phyloP scores from a whole-genome alignment of 2,329 filamentous ascomycete genomes.

The Fusarium albosuccineum region DNA sequence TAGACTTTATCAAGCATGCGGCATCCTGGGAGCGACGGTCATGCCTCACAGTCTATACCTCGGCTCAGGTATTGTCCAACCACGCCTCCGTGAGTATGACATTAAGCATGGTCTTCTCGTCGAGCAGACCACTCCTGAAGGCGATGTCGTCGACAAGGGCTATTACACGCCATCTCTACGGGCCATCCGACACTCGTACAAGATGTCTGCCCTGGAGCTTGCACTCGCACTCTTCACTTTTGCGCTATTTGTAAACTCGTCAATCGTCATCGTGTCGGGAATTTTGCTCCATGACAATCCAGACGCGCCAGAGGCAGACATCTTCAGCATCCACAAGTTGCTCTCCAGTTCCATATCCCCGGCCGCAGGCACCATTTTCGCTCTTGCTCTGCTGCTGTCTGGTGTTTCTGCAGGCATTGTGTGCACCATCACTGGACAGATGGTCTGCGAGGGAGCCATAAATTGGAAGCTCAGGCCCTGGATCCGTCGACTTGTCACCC shows the following conservation, averaged over 20 bases:
- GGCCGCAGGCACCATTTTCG: conserved; percentile 86
- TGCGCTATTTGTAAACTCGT: conserved; percentile 85
- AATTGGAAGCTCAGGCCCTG: conserved; percentile 81
- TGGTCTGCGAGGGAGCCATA: conserved; percentile 87
- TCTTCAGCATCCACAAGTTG: conserved; percentile 85
- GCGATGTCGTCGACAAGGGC: conserved; percentile 56
- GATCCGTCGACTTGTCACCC: conserved; percentile 82
- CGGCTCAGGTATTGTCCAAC: conserved; percentile 77
- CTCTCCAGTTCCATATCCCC: conserved; percentile 77
- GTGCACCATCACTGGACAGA: conserved; percentile 90
- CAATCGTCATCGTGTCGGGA: conserved; percentile 86
- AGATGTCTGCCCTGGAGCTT: conserved; percentile 79
- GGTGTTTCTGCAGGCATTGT: conserved; percentile 87
- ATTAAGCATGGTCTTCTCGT: conserved; percentile 66
- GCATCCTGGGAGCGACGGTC: conserved; percentile 81
- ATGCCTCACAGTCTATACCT: conserved; percentile 79
- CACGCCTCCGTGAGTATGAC: conserved; percentile 74
- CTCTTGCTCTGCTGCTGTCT: conserved; percentile 82
- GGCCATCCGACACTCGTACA: conserved; percentile 81
- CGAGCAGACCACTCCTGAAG: conserved; percentile 37
- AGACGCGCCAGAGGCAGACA: conserved; percentile 76
- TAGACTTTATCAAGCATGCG: conserved; percentile 75
- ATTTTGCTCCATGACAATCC: conserved; percentile 76
- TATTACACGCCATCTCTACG: conserved; percentile 78
- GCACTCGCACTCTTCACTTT: conserved; percentile 82